Percentiles rank a stretch among this genome's conserved stretches.
phyloP scores from a whole-genome alignment of 129 eudicot species.

The Sambucus nigra region DNA sequence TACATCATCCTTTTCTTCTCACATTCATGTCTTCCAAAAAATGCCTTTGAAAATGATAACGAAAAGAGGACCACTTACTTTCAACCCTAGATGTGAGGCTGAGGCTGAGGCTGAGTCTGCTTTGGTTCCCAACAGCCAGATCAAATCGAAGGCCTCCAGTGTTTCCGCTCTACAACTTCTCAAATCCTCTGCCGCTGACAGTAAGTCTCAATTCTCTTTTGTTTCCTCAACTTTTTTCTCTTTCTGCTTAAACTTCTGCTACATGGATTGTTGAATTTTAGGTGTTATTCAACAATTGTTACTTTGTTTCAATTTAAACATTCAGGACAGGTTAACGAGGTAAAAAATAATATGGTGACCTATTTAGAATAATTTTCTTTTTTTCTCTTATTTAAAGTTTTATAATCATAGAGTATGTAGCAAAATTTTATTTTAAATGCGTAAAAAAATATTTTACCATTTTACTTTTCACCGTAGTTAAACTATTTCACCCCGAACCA shows the following conservation, averaged over 20 bases:
- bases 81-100: conserved; percentile 37
- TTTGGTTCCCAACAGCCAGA: conserved; percentile 6
- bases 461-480: no score
- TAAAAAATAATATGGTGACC: not conserved
- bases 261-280: not conserved
- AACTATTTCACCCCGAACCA: no score
- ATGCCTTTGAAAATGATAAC: conserved; percentile 1
- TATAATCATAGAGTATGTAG: no score
- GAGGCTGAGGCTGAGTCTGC: conserved; percentile 5
- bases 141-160: conserved; percentile 27
- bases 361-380: no score
- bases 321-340: no score
- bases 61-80: conserved; percentile 10
- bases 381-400: no score
- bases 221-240: not conserved
- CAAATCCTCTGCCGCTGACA: conserved; percentile 58
- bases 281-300: not conserved
- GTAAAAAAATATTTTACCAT: no score
- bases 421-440: no score
- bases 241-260: not conserved
- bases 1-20: conserved; percentile 12
- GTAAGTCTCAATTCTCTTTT: conserved; percentile 24
- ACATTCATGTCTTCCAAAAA: conserved; percentile 8
- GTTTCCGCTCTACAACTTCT: conserved; percentile 55
- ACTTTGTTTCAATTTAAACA: not conserved